These are phyloP conservation scores for Syzygium grande DNA, from an alignment of 345 rosid genomes.

Conservation along the genomic window DNA sequence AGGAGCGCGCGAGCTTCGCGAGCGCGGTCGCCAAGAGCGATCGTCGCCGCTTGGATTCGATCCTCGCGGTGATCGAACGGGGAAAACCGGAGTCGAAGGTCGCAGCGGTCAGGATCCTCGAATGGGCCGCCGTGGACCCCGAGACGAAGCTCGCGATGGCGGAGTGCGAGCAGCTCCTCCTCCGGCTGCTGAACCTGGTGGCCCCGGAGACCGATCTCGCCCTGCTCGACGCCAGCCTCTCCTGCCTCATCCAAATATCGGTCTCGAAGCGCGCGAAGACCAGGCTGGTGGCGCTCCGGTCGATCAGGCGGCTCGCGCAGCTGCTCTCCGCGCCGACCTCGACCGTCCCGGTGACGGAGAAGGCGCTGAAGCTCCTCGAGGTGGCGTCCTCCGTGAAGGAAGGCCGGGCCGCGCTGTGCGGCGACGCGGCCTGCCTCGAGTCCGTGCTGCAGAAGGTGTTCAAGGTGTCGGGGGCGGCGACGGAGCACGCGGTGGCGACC, in stretches of 20 bases:
- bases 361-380: conserved; percentile 61
- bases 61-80: conserved; percentile 35
- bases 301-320: conserved; percentile 24
- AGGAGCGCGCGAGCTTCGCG: conserved; percentile 26
- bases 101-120: conserved; percentile 48
- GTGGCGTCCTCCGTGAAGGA: conserved; percentile 45
- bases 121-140: conserved; percentile 41
- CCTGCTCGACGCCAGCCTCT: conserved; percentile 49
- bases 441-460: conserved; percentile 58
- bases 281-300: conserved; percentile 26
- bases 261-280: conserved; percentile 39
- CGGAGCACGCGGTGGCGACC: conserved; percentile 80
- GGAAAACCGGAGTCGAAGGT: conserved; percentile 41
- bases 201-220: conserved; percentile 27
- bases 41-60: conserved; percentile 28
- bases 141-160: conserved; percentile 46
- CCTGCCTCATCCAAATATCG: conserved; percentile 46
- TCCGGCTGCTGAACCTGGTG: conserved; percentile 30
- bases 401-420: conserved; percentile 51
- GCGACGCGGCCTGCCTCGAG: conserved; percentile 35
- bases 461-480: conserved; percentile 63
- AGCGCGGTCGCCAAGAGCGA: conserved; percentile 23
- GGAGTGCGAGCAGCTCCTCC: conserved; percentile 44
- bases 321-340: conserved; percentile 31
- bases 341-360: conserved; percentile 41